Evolutionary conservation across 169 alveolate species (phyloP), one percentile per base, ranked within the genome.

Genomic region (Plasmodium vivax): DNA sequence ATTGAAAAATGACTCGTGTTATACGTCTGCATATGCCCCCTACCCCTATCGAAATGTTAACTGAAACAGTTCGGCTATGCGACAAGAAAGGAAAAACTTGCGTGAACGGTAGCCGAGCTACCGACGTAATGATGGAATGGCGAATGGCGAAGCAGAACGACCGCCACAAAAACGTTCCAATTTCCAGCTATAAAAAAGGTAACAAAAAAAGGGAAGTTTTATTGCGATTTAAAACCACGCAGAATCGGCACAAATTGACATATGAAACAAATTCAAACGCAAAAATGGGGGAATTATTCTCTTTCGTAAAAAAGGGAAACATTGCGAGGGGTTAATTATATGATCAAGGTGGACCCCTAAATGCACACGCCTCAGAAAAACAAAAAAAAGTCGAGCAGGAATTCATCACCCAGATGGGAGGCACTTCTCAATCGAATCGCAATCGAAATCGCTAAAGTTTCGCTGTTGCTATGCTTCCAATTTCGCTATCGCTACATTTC

Each of bases 231-330:
- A 80, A 43, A 80, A 19, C 16, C 10, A 51, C 41, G 38, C 77
- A 82, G 10, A 54, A 82, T 81, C 34, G 36, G 72, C 30, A 82
- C 79, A 82, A 30, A 82, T 68, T 54, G 90, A 43, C 30, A 82
- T 54, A 30, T 30, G 34, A 51, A 34, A 82, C 71, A 82, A 51
- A 82, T 54, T 47, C 79, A 82, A 82, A 30, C 84, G 56, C 12
- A 80, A 80, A 80, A n/a, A 16, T 36, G 2, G 58, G 36, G 23
- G 58, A 80, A 23, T 23, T 43, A 38, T 4, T 80, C 34, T 32
- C 71, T 41, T 80, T 80, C 30, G 2, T 14, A 54, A 83, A 56
- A 83, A 83, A 58, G 27, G 12, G 41, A 38, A 56, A 82, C 68
- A 32, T 14, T 56, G n/a, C 36, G 56, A 82, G 71, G 56, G 41